phyloP scores from a whole-genome alignment of 2,329 filamentous ascomycete genomes.

The Cytospora schulzeri region DNA sequence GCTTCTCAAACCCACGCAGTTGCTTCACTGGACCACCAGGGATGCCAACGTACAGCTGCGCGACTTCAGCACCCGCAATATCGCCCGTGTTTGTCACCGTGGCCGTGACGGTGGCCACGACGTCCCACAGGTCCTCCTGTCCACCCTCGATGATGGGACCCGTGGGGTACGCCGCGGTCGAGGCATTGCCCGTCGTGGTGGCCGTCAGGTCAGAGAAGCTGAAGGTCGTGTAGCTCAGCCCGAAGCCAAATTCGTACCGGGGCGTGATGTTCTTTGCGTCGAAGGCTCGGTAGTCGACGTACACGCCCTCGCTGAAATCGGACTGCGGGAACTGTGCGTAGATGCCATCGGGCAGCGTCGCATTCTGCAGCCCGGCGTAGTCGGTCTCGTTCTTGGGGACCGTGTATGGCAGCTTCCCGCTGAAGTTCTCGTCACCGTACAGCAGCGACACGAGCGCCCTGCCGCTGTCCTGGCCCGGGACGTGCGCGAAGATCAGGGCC shows the following conservation, averaged over 20 bases:
- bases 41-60: conserved; percentile 48
- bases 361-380: conserved; percentile 49
- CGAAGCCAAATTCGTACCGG: conserved; percentile 58
- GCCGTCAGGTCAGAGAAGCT: conserved; percentile 45
- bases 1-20: conserved; percentile 64
- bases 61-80: conserved; percentile 45
- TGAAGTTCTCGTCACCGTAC: conserved; percentile 59
- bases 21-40: conserved; percentile 52
- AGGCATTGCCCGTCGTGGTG: conserved; percentile 30
- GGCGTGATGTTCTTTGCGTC: conserved; percentile 51
- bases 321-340: conserved; percentile 53
- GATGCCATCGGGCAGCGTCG: conserved; percentile 47
- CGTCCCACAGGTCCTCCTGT: conserved; percentile 50
- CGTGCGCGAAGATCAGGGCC: conserved; percentile 62
- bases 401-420: conserved; percentile 63
- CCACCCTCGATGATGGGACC: conserved; percentile 47
- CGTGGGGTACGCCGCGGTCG: conserved; percentile 40
- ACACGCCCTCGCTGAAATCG: conserved; percentile 52
- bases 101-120: conserved; percentile 43
- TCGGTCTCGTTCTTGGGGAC: conserved; percentile 57
- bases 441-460: conserved; percentile 55
- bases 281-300: conserved; percentile 58
- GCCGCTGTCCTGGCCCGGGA: conserved; percentile 65
- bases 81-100: conserved; percentile 36
- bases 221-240: conserved; percentile 59